Conservation (phyloP, 805 yeast species). For the Sungouiella blattae region DNA sequence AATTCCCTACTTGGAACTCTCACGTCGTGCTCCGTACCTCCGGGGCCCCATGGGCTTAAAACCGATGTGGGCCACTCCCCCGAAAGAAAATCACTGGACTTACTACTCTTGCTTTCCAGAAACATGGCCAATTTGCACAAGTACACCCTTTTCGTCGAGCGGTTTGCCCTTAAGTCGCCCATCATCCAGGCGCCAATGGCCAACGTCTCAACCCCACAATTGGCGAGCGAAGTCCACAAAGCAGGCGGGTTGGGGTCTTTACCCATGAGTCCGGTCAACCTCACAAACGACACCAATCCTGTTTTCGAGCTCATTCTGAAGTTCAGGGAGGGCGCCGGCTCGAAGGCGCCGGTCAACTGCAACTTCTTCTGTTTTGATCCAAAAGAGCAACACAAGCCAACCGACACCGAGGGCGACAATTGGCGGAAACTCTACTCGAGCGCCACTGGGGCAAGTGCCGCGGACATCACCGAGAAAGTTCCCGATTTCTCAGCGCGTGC, state of each 20-base stretch:
- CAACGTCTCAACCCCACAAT: conserved; percentile 43
- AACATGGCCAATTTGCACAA: too few relatives aligned
- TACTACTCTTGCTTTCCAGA: too few relatives aligned
- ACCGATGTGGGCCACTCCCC: too few relatives aligned
- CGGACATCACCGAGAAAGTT: conserved; percentile 3
- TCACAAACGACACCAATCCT: conserved; percentile 18
- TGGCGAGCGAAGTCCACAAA: conserved; percentile 42
- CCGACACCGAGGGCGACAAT: conserved; percentile 16
- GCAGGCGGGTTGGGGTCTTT: conserved; percentile 53
- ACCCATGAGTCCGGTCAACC: conserved; percentile 33
- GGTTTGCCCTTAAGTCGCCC: conserved; percentile 35
- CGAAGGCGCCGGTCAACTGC: conserved; percentile 30
- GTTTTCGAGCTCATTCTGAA: conserved; percentile 10
- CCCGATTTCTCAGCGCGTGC: conserved; percentile 19
- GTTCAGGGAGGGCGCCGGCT: conserved; percentile 13
- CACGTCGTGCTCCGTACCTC: too few relatives aligned
- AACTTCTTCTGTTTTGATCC: conserved; percentile 47
- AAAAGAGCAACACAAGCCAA: conserved; percentile 12
- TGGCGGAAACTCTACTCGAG: conserved; percentile 19
- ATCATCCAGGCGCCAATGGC: conserved; percentile 62
- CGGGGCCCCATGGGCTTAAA: too few relatives aligned
- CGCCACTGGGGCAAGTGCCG: not conserved
- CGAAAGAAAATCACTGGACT: too few relatives aligned
- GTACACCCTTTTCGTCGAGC: conserved; percentile 1
- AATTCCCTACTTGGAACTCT: too few relatives aligned